Base-by-base conservation (phyloP, 805 yeast genomes). In the Teunomyces funiuensis region DNA sequence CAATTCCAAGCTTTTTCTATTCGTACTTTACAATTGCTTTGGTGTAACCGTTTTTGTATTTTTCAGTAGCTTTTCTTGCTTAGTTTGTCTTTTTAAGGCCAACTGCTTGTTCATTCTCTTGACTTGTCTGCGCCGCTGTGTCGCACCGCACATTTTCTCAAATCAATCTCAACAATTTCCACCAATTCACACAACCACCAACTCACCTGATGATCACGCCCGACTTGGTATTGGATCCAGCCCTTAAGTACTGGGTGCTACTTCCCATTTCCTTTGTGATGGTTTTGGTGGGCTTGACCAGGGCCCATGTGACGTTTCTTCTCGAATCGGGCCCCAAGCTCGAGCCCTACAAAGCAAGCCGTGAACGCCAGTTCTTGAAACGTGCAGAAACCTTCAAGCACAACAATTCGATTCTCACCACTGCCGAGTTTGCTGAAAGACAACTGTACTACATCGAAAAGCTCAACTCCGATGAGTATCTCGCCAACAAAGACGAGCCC, bases 251-350 rank as follows among this genome's bases (percentile, higher is more conserved):
- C 53, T 91, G 98, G 97, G 98, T 89, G 22, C 69, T 93, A 13
- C 61, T 88, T 26, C 99, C 99, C 17, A 90, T 93, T 33, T 80
- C 96, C 5, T 58, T 85, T 15, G 95, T 89, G 15, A 89, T 93
- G 96, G 83, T 93, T 8, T 64, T 90, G 42, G 88, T 88, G 4
- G 97, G 97, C 6, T 61, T 91, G 14, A 61, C 88, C 19, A 74
- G 96, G 42, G 82, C 85, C 40, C 80, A 83, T 53, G 71, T 83
- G 7, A 80, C 88, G 29, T 61, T 70, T 11, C 64, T 89, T 18
- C 65, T 88, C 6, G 75, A 77, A 34, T 79, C 88, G 38, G 60
- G 69, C 25, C 80, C 82, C 3, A 82, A 79, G 50, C 66, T 76
- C 15, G 77, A 71, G 20, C 73, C 77, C 11, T 66, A 71, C 45